phyloP scores from a whole-genome alignment of 208 protist species.

The Vickermania spadyakhi region DNA sequence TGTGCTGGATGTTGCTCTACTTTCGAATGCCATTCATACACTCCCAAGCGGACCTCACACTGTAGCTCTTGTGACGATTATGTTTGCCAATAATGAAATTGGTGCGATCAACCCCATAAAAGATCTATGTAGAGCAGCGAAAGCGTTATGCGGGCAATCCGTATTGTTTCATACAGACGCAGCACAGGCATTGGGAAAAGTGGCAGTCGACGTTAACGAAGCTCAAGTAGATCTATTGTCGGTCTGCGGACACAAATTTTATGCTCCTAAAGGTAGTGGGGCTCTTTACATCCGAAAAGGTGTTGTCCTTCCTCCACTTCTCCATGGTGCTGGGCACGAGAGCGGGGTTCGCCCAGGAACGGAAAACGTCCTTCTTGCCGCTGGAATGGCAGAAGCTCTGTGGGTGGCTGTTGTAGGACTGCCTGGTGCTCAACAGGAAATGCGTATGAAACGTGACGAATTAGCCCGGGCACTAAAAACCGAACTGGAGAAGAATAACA shows the following conservation, averaged over 20 bases:
- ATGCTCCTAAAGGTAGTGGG: slow-evolving; percentile 92
- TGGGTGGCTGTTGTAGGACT: slow-evolving; percentile 29
- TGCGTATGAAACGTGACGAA: slow-evolving; percentile 55
- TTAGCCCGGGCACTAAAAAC: slow-evolving; percentile 32
- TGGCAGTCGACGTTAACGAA: slow-evolving; percentile 89
- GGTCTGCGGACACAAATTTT: slow-evolving; percentile 97
- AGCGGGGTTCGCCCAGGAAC: slow-evolving; percentile 70
- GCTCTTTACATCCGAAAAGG: slow-evolving; percentile 64
- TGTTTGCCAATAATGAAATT: slow-evolving; percentile 96
- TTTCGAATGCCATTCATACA: slow-evolving; percentile 18
- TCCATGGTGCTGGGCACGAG: slow-evolving; percentile 81
- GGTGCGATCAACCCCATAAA: slow-evolving; percentile 88
- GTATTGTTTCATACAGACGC: slow-evolving; percentile 92
- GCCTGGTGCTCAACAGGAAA: slow-evolving; percentile 17
- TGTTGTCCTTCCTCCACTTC: slow-evolving; percentile 43
- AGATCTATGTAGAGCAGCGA: slow-evolving; percentile 57
- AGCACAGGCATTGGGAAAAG: slow-evolving; percentile 96
- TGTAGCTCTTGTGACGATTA: slow-evolving; percentile 85
- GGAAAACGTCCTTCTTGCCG: slow-evolving; percentile 72
- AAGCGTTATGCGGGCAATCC: slow-evolving; percentile 44
- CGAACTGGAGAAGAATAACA: slow-evolving; percentile 40
- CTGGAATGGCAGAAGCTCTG: slow-evolving; percentile 71
- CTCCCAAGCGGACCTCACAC: slow-evolving; percentile 28
- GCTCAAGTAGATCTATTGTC: slow-evolving; percentile 93
- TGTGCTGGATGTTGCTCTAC: slow-evolving; percentile 17